A percentile compares a stretch with the other conserved stretches of the same genome.
Evolutionary conservation across 495 filamentous ascomycete genomes (phyloP).

Genomic region (Tuber magnatum): DNA sequence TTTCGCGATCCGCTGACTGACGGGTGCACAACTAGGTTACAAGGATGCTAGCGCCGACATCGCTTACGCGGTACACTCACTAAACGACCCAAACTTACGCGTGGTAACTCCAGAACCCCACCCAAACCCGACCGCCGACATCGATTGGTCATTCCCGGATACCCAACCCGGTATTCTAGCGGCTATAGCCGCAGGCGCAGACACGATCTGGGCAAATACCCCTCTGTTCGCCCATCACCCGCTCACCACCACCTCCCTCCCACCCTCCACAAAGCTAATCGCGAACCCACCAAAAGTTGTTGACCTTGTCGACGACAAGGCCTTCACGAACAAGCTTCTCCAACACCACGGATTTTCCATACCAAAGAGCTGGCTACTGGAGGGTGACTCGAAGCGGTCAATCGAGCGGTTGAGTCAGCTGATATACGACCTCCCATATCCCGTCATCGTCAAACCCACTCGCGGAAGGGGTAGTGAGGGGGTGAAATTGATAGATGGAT

Average conservation of each 20-base stretch:
- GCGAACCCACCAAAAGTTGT: neutral
- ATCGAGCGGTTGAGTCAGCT: neutral
- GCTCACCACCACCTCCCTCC: neutral
- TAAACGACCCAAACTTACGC: neutral
- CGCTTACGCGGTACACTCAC: neutral
- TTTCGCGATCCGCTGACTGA: neutral
- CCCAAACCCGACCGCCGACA: neutral
- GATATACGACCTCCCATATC: neutral
- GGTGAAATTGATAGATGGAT: neutral
- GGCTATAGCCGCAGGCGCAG: neutral
- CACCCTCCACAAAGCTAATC: neutral
- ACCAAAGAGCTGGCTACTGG: neutral
- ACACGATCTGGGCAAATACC: neutral
- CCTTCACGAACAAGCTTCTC: neutral
- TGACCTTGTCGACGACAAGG: neutral
- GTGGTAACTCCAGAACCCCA: neutral
- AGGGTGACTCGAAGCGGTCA: neutral
- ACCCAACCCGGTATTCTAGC: neutral
- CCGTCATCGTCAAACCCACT: neutral
- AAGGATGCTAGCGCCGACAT: neutral
- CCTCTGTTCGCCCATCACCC: neutral
- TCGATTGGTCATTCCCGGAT: neutral
- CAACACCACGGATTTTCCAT: neutral
- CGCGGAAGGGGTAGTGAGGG: neutral
- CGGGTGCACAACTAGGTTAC: neutral